Evolutionary conservation across 1,284 basidiomycete species (phyloP).

Genomic region (Ustilago shanxiensis): DNA sequence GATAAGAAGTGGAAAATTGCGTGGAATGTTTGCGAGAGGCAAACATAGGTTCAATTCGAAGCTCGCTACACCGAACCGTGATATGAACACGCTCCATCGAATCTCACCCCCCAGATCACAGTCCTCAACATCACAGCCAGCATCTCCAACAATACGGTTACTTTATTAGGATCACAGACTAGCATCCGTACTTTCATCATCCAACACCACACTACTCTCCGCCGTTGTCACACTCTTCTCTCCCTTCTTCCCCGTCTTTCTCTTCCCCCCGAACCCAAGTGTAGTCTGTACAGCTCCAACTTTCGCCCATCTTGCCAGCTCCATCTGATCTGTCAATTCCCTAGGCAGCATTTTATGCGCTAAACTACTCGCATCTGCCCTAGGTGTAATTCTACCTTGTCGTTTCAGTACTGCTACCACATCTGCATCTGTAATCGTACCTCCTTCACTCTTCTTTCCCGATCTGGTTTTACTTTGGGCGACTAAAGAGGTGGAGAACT

Average conservation of each 20-base stretch:
- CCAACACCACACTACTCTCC: neutral
- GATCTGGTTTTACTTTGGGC: slow-evolving; percentile 24
- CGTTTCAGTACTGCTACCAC: slow-evolving; percentile 41
- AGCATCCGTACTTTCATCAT: no score
- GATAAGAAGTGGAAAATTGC: no score
- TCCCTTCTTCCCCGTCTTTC: neutral
- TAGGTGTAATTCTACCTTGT: slow-evolving; percentile 43
- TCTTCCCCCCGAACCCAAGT: slow-evolving; percentile 8
- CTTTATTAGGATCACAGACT: no score
- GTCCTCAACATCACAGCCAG: no score
- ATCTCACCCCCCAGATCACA: no score
- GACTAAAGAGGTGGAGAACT: slow-evolving; percentile 29
- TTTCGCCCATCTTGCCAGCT: slow-evolving; percentile 42
- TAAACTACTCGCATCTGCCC: slow-evolving; percentile 34
- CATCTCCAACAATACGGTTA: no score
- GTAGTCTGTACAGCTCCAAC: slow-evolving; percentile 42
- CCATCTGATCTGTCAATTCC: slow-evolving; percentile 52
- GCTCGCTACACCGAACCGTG: no score
- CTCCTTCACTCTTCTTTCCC: neutral
- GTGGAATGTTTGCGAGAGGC: no score
- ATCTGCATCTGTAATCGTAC: slow-evolving; percentile 40
- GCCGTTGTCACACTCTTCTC: neutral
- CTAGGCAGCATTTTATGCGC: slow-evolving; percentile 44
- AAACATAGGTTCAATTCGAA: no score
- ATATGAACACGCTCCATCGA: no score